These are phyloP conservation scores for Candida berthetii DNA, from an alignment of 805 yeast genomes.

Conservation along the genomic window DNA sequence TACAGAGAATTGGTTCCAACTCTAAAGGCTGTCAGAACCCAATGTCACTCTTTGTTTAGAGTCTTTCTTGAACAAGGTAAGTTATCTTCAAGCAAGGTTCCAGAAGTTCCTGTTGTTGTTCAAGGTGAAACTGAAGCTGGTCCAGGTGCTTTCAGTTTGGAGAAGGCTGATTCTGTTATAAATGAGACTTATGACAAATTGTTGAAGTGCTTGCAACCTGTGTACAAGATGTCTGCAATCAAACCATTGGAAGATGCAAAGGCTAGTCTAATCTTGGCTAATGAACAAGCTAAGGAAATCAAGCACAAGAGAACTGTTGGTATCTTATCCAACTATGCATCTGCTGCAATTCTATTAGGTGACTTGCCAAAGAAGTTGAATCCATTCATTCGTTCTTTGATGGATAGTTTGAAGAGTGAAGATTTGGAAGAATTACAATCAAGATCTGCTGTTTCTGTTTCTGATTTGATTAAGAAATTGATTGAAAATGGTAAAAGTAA, in stretches of 20 bases:
- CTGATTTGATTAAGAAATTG: conserved; percentile 57
- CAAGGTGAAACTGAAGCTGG: conserved; percentile 95
- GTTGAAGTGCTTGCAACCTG: conserved; percentile 54
- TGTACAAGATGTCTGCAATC: conserved; percentile 62
- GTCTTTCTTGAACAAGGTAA: conserved; percentile 76
- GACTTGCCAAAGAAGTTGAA: conserved; percentile 84
- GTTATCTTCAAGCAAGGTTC: conserved; percentile 62
- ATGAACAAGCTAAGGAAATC: conserved; percentile 59
- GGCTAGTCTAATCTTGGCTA: conserved; percentile 57
- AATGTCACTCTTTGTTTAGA: conserved; percentile 75
- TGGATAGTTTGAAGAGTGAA: conserved; percentile 88
- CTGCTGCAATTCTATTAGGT: conserved; percentile 57
- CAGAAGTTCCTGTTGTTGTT: conserved; percentile 81
- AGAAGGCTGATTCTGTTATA: conserved; percentile 65
- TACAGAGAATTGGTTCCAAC: conserved; percentile 86
- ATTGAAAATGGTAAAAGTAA: conserved; percentile 50
- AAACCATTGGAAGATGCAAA: conserved; percentile 77
- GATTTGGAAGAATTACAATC: conserved; percentile 58
- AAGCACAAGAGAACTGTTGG: conserved; percentile 45
- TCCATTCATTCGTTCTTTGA: conserved; percentile 80
- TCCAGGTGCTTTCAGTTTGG: conserved; percentile 83
- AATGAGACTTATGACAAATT: conserved; percentile 62
- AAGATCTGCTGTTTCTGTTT: conserved; percentile 65
- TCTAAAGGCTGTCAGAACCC: conserved; percentile 77
- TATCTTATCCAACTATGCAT: conserved; percentile 70